phyloP scores from a whole-genome alignment of 768 basidiomycete species.

The Russula sp. region DNA sequence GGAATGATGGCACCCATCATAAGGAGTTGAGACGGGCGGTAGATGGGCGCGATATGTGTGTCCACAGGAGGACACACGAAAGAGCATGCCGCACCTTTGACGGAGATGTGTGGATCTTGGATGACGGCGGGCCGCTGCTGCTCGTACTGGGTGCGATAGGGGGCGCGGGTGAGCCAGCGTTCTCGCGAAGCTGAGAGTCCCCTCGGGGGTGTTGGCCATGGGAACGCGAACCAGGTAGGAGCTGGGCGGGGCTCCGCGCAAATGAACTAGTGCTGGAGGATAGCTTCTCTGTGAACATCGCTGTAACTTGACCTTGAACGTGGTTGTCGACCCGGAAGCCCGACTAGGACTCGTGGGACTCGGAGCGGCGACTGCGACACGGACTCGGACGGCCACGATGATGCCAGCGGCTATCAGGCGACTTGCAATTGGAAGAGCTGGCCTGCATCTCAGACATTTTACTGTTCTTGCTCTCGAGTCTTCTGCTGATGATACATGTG shows the following conservation, averaged over 20 bases:
- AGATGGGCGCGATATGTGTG: background rate
- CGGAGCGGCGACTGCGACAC: no score
- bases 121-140: conserved; percentile 26
- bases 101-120: conserved; percentile 29
- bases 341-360: no score
- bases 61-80: background rate
- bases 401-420: background rate
- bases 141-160: conserved; percentile 25
- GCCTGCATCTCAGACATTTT: conserved; percentile 31
- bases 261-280: conserved; percentile 7
- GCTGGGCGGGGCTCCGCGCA: conserved; percentile 21
- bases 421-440: no score
- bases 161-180: conserved; percentile 27
- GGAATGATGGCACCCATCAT: background rate
- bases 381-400: no score
- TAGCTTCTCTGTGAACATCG: conserved; percentile 28
- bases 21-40: background rate
- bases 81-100: conserved; percentile 12
- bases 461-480: conserved; percentile 77
- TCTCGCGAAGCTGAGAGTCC: conserved; percentile 20
- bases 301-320: conserved; percentile 10
- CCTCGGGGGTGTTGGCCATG: conserved; percentile 27
- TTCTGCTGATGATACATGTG: conserved; percentile 93
- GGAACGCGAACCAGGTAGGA: conserved; percentile 22
- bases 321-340: background rate